Evolutionary conservation across 495 filamentous ascomycete genomes (phyloP), one percentile per base, ranked within the genome.

Genomic region (Pseudotulostoma volvatum): DNA sequence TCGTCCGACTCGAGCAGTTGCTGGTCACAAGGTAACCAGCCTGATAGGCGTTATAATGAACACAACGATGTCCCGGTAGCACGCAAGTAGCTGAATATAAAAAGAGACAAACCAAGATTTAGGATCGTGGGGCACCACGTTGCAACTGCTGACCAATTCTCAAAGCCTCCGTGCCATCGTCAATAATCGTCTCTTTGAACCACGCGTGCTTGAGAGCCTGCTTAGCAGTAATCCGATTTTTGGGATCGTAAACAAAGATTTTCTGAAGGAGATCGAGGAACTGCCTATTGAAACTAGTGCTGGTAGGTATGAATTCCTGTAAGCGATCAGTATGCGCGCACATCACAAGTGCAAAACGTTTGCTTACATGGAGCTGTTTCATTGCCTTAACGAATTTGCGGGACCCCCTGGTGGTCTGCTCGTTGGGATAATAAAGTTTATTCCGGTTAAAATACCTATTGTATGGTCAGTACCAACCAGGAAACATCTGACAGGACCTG

Each of bases 171-270:
- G 87, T 95, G 25, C 90, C 90, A 53, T 97, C 90, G 51, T 97
- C 90, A 15, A 79, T 71, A 2, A 79, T 64, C 4, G 66, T 66
- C 56, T 96, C 88, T 46, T 77, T 79, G 63, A 97, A 97, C 90
- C 90, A 97, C 0, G 80, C 75, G 51, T 97, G 90, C 43, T 88
- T 75, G 33, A 97, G 63, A 5, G 90, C 90, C 50, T 92, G 63
- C 47, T 93, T 84, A 39, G 90, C 90, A 3, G 84, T 93, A 49
- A 97, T 93, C 19, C 90, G 76, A 40, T 79, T 71, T 34, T 76
- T 77, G 2, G 92, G 87, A 45, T 97, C 87, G 55, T 97, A 97
- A 19, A 94, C 78, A 50, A 97, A 97, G 44, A 97, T 97, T 45
- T 74, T 78, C 43, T 76, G 70, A 1, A 97, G 64, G 3, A 97